Percentiles rank a stretch among this genome's conserved stretches.
Conservation (phyloP, 1,284 basidiomycete species). For the Trichosporon sp. region DNA sequence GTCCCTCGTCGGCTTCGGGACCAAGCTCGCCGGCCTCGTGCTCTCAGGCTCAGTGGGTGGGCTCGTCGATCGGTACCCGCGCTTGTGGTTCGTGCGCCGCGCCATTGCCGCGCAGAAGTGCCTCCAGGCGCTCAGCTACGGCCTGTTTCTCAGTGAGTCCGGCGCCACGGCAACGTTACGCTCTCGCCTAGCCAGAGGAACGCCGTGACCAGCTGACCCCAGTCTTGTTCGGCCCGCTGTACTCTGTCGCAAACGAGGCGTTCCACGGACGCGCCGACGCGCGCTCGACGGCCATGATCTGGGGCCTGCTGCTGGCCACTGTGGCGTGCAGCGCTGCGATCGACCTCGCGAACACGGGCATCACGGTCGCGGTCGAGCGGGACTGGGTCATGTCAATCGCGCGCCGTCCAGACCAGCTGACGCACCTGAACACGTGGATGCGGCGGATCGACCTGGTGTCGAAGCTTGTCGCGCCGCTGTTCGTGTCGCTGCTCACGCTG, state of each 20-base stretch:
- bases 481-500: constrained; percentile 50
- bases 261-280: constrained; percentile 21
- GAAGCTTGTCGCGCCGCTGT: constrained; percentile 53
- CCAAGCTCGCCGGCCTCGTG: constrained; percentile 47
- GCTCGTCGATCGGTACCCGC: constrained; percentile 41
- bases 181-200: too few relatives aligned
- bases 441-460: constrained; percentile 52
- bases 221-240: constrained; percentile 42
- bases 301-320: constrained; percentile 43
- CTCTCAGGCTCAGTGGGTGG: constrained; percentile 48
- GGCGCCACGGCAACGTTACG: too few relatives aligned
- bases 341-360: constrained; percentile 49
- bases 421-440: constrained; percentile 47
- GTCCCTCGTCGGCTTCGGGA: constrained; percentile 51
- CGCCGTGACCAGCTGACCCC: neutral
- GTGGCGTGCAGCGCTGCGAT: constrained; percentile 39
- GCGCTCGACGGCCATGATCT: constrained; percentile 10
- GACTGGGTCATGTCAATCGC: constrained; percentile 54
- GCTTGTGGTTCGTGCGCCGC: constrained; percentile 38
- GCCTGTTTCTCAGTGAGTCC: constrained; percentile 40
- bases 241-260: constrained; percentile 22
- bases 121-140: constrained; percentile 44
- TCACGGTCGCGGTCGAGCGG: constrained; percentile 52
- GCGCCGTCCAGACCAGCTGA: constrained; percentile 29
- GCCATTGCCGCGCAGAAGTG: constrained; percentile 50